Evolutionary conservation across 2,329 filamentous ascomycete genomes (phyloP), one percentile per base, ranked within the genome.

Genomic region (Dactylonectria estremocensis): DNA sequence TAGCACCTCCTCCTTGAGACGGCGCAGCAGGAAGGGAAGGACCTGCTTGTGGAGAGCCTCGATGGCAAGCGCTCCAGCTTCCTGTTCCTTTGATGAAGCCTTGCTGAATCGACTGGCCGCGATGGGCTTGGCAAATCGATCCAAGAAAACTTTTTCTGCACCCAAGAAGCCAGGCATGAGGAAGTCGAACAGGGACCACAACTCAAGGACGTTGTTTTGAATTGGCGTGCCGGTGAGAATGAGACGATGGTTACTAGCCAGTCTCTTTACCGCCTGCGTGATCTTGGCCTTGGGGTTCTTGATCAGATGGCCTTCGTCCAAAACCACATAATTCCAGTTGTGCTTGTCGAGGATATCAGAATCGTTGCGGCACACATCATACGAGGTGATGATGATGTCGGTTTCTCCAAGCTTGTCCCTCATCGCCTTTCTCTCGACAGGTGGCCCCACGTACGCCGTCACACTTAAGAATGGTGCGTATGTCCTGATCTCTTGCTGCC

Each of bases 31-130:
- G 91, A 99, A 99, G 1, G 96, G 96, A 37, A 99, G 85, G 2
- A 99, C 97, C 79, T 99, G 96, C 80, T 99, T 99, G 83, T 99
- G 96, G 22, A 99, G 86, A n/a, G 96, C 96, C 81, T 99, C 96
- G 64, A 99, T 97, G 1, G 96, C 96, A 28, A 99, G 85, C 1
- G 97, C 97, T 61, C 97, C 96, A 3, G 95, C 94, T 84, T 99
- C 96, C 82, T 99, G 97, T 79, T 99, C 96, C 78, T 98, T 98
- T 0, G 96, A 98, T 1, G 95, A 98, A 1, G 96, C 97, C 80
- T 98, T 99, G 81, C 94, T 95, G 79, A 95, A 97, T 20, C 97
- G 93, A 77, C 94, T 97, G 4, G 95, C 95, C 1, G 95, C 94
- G 74, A 98, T 98, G 1, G 95, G 95, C 81, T 97, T 97, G 9